Percentiles rank a stretch among this genome's conserved stretches.
These are phyloP conservation scores for Alternaria consortialis DNA, from an alignment of 2,329 filamentous ascomycete species.

Conservation along the genomic window DNA sequence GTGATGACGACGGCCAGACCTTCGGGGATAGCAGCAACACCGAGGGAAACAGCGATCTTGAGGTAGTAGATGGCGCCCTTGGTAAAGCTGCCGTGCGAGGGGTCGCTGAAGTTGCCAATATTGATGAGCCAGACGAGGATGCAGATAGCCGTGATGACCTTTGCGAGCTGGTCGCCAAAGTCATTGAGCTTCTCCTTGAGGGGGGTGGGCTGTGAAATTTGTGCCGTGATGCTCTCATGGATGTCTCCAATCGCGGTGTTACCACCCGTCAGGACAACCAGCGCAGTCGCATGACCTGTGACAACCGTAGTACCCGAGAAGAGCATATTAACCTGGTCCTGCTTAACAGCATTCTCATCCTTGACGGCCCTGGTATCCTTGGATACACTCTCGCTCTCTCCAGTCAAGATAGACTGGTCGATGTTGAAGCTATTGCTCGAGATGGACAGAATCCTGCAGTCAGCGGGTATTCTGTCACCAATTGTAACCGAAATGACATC, in stretches of 20 bases:
- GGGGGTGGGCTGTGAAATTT: slow-evolving; percentile 96
- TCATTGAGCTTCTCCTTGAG: slow-evolving; percentile 99
- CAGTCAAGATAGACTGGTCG: slow-evolving; percentile 96
- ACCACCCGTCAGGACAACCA: slow-evolving; percentile 88
- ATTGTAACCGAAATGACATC: slow-evolving; percentile 89
- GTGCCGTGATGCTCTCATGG: slow-evolving; percentile 96
- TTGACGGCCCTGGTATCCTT: slow-evolving; percentile 77
- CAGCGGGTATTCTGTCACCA: slow-evolving; percentile 91
- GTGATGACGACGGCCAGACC: slow-evolving; percentile 98
- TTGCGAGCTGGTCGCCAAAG: slow-evolving; percentile 94
- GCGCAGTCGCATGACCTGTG: slow-evolving; percentile 87
- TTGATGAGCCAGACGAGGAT: slow-evolving; percentile 98
- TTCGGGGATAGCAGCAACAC: slow-evolving; percentile 96
- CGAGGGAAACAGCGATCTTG: slow-evolving; percentile 98
- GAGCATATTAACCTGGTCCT: slow-evolving; percentile 97
- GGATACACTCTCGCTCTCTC: slow-evolving; percentile 95
- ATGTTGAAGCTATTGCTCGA: slow-evolving; percentile 98
- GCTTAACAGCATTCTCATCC: slow-evolving; percentile 88
- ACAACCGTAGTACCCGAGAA: slow-evolving; percentile 99
- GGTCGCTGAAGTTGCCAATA: slow-evolving; percentile 95
- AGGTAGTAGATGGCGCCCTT: slow-evolving; percentile 99
- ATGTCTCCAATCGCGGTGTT: slow-evolving; percentile 98
- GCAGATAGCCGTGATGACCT: slow-evolving; percentile 98
- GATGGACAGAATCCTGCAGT: slow-evolving; percentile 88
- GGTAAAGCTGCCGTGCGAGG: slow-evolving; percentile 88